Conservation (phyloP, 257 asterid genomes). For the Jaltomata sinuosa region DNA sequence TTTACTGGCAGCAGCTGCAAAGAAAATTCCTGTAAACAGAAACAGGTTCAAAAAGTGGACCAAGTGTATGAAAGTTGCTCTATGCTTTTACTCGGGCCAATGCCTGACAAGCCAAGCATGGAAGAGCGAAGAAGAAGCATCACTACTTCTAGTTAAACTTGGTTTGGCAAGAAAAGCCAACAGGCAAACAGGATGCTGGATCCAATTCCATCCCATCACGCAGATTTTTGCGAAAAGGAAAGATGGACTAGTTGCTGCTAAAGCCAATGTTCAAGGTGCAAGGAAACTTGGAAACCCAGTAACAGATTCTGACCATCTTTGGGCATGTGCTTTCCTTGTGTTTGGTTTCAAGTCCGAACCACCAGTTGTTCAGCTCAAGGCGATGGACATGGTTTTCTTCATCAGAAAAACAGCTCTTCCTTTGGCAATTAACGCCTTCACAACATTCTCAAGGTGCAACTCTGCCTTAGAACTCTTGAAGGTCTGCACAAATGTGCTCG, state of each 20-base stretch:
- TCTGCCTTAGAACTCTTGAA: slow-evolving; percentile 79
- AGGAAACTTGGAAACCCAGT: slow-evolving; percentile 37
- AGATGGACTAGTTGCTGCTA: slow-evolving; percentile 36
- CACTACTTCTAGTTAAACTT: slow-evolving; percentile 44
- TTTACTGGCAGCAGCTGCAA: slow-evolving; percentile 60
- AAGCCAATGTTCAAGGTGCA: slow-evolving; percentile 56
- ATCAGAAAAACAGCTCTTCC: slow-evolving; percentile 66
- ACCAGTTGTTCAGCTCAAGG: slow-evolving; percentile 65
- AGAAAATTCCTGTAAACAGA: slow-evolving; percentile 30
- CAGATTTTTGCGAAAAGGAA: slow-evolving; percentile 44
- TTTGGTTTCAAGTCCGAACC: slow-evolving; percentile 82
- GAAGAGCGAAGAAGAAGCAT: slow-evolving; percentile 71
- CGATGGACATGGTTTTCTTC: slow-evolving; percentile 61
- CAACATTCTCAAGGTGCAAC: slow-evolving; percentile 62
- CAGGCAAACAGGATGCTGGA: slow-evolving; percentile 55
- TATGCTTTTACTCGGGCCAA: slow-evolving; percentile 36
- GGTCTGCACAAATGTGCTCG: slow-evolving; percentile 77
- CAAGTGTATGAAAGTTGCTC: slow-evolving; percentile 30
- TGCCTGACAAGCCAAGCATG: slow-evolving; percentile 43
- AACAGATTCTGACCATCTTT: slow-evolving; percentile 47
- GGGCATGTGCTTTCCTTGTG: slow-evolving; percentile 79
- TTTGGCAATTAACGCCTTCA: slow-evolving; percentile 48
- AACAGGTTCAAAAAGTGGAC: slow-evolving; percentile 49
- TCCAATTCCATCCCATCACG: slow-evolving; percentile 71
- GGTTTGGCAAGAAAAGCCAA: slow-evolving; percentile 63